Evolutionary conservation across 2,329 filamentous ascomycete genomes (phyloP), one percentile per base, ranked within the genome.

Genomic region (Cytospora chrysosperma): DNA sequence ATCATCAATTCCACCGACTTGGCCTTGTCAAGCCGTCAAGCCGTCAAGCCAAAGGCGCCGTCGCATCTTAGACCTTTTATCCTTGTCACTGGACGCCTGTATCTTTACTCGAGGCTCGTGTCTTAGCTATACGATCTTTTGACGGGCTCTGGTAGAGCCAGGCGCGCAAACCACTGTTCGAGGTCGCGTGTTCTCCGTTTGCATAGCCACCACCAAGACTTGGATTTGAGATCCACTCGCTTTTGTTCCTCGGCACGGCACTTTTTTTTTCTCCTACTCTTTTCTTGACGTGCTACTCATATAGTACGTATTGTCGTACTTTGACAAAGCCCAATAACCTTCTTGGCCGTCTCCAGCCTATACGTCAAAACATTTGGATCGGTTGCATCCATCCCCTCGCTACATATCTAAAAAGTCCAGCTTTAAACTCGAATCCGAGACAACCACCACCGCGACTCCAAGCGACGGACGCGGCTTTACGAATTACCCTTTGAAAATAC

Each of bases 181-280:
- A 27, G 34, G 32, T 5, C 21, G n/a, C 49, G 30, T 24, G 27
- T 21, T 47, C 34, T 47, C 26, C 34, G 53, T 60, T n/a, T 49
- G 58, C 58, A 60, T 54, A 24, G 50, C 50, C 58, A 60, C 57
- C 49, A 60, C 50, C 58, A 47, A 32, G 27, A 53, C 37, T 51
- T 54, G 58, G 58, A 30, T 40, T 61, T 52, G 58, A 61, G 58
- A 61, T 61, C 58, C 58, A 55, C 58, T 43, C 28, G 30, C 27
- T 52, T 47, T 34, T 30, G n/a, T 17, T 13, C 51, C 49, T 61
- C 26, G 58, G 50, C 27, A 10, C 21, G 49, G 19, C 47, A 51
- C 27, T 52, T 24, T 47, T 24, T 21, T 47, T 13, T 43, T n/a
- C n/a, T n/a, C n/a, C n/a, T n/a, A n/a, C n/a, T n/a, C 27, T 52